Evolutionary conservation across 1,139 yeast genomes (phyloP), one percentile per base, ranked within the genome.

Genomic region (Hyphopichia fennica): DNA sequence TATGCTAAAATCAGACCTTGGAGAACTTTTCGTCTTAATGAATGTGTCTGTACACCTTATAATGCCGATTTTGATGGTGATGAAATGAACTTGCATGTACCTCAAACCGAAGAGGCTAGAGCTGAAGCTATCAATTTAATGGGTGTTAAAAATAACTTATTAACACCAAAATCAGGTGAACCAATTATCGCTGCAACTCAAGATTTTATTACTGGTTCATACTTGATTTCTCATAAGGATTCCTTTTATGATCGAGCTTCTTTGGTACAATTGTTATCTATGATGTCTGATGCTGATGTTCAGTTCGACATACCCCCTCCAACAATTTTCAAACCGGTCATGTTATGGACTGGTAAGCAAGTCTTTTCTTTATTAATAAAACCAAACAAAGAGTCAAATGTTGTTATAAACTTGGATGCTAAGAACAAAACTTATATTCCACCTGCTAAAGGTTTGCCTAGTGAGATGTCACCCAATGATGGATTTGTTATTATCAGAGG

Each of bases 61-160:
- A 95, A 95, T 65, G 99, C 99, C 34, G 99, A 95, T 79, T 95
- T 95, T 60, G 99, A 95, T 66, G 99, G 99, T 65, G 99, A 95
- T 67, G 99, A 95, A 67, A 95, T 95, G 99, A 95, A 95, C 64
- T 75, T 95, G 60, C 99, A 95, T 60, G 99, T 95, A 35, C 99
- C 99, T 2, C 99, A 95, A 67, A 93, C 99, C 0, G 99, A 95
- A 65, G 99, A 95, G 65, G 99, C 99, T 1, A 76, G 99, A 53
- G 96, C 99, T 0, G 99, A 95, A 66, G 99, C 99, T 15, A 89
- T 93, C 63, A 88, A 88, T 56, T 75, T 95, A 56, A 95, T 95
- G 99, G 99, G 99, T 40, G 99, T 95, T 36, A 95, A 95, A 58
- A 87, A 91, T 58, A 95, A 95, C 60, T 73, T 95, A 49, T 77